Evolutionary conservation across 805 yeast genomes (phyloP), one percentile per base, ranked within the genome.

Genomic region (Kodamaea laetipori): DNA sequence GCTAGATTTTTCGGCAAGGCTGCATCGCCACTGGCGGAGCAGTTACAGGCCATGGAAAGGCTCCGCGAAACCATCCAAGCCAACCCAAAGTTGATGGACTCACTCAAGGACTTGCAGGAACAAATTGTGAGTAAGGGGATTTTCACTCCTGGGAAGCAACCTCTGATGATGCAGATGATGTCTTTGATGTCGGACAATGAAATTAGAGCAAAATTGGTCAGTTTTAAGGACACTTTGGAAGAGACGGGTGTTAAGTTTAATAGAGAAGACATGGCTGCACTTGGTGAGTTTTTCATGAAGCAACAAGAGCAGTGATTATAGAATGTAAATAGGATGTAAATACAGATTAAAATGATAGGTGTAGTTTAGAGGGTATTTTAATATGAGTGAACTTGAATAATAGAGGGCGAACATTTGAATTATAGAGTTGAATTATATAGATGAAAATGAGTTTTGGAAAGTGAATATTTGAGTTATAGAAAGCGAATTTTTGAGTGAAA

Each of bases 111-210:
- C 21, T 66, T 70, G 41, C 70, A 66, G 47, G 43, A 38, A 8
- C 48, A 63, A 17, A 57, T 70, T 37, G 50, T 52, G 16, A 48
- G 48, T 4, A 69, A 69, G 45, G 74, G 74, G 19, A 55, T 62
- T 41, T 45, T 55, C 27, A 54, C 64, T 2, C 61, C 53, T 7
- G 58, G 60, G n/a, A 47, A 60, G 40, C 64, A 63, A 6, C 72
- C 72, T 2, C 60, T 64, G 15, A 51, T 68, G 56, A 49, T 63
- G 47, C 58, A 67, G 41, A 53, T 71, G 61, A 63, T 69, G 60
- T 61, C 58, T 45, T 55, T 71, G 28, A 55, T 69, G 40, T 53
- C 69, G 30, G 70, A 69, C 40, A 57, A 57, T 44, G 72, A 67
- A 9, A 64, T 69, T 6, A 62, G 67, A 39, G 57, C 52, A 9